Evolutionary conservation across 768 basidiomycete genomes (phyloP), one percentile per base, ranked within the genome.

Genomic region (Auriculariales sp.): DNA sequence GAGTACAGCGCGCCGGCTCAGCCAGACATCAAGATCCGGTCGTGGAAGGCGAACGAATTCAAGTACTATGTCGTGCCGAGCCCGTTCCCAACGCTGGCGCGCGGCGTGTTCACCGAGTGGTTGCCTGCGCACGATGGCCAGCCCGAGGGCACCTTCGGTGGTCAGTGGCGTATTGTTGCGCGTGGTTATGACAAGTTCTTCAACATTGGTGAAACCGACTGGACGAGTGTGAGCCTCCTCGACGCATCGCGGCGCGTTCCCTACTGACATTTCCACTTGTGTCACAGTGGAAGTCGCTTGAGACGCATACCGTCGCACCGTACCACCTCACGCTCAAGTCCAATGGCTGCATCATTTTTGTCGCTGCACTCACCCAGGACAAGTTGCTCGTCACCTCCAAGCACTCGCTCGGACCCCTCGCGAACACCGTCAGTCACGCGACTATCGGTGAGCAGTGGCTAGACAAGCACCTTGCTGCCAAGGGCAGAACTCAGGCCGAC

Each of bases 181-280:
- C 69, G 95, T 42, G 95, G 94, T 0, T 98, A 99, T 61, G 95
- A 98, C 70, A 99, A 99, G 68, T 98, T 99, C 66, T 98, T 97
- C 71, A 97, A 95, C 60, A 87, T 95, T 28, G 87, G 82, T 3
- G 95, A 99, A 63, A 90, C 95, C 4, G 87, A 83, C 3, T 98
- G 93, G 91, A 92, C 84, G 1, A 79, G 80, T 50, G 94, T 94
- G 60, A 57, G 86, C 68, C 29, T 48, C 27, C 4, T 4, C 7
- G 31, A 35, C 46, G 17, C 44, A 14, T 24, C 30, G 10, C 47
- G 36, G 32, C 3, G 47, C 19, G 35, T 49, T 30, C 4, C 9
- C 1, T 14, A 48, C 24, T 15, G 17, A 46, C 19, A 49, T 35
- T 25, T 22, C 25, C n/a, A 28, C 28, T 14, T 22, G 3, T 12